Conservation (phyloP, 2,329 filamentous ascomycete species). For the Metarhizium humberi region DNA sequence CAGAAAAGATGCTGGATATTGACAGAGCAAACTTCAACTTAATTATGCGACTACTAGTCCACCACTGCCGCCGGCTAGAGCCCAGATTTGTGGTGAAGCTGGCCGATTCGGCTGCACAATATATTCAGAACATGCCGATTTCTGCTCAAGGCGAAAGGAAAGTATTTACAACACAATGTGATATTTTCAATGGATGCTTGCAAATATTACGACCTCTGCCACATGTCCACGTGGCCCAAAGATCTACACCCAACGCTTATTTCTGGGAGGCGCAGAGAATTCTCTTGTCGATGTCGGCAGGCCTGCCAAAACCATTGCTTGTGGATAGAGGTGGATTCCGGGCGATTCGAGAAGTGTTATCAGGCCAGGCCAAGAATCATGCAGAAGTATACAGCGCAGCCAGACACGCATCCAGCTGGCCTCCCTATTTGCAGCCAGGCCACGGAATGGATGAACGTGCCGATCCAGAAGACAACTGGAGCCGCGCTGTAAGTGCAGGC, state of each 20-base stretch:
- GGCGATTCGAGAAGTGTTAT: constrained; percentile 43
- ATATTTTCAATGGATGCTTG: constrained; percentile 21
- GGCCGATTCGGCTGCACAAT: constrained; percentile 16
- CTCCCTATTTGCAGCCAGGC: constrained; percentile 47
- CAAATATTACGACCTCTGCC: constrained; percentile 16
- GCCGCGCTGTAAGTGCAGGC: constrained; percentile 43
- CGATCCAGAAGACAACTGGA: constrained; percentile 41
- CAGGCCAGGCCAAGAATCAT: constrained; percentile 42
- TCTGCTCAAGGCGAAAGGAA: constrained; percentile 8
- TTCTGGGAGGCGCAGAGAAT: constrained; percentile 48
- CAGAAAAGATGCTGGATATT: constrained; percentile 7
- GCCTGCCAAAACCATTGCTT: constrained; percentile 37
- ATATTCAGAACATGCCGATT: constrained; percentile 15
- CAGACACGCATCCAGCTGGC: constrained; percentile 46
- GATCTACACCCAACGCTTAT: constrained; percentile 19
- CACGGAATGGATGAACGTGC: constrained; percentile 51
- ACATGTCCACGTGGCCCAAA: constrained; percentile 14
- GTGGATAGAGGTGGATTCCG: constrained; percentile 42
- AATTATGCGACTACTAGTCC: constrained; percentile 16
- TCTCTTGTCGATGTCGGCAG: constrained; percentile 42
- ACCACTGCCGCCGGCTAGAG: constrained; percentile 23
- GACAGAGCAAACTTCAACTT: constrained; percentile 14
- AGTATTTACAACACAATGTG: constrained; percentile 19
- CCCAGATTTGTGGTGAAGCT: constrained; percentile 22
- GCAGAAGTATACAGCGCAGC: constrained; percentile 38